Evolutionary conservation across 2,329 filamentous ascomycete genomes (phyloP).

Genomic region (Chaetomium sp.): DNA sequence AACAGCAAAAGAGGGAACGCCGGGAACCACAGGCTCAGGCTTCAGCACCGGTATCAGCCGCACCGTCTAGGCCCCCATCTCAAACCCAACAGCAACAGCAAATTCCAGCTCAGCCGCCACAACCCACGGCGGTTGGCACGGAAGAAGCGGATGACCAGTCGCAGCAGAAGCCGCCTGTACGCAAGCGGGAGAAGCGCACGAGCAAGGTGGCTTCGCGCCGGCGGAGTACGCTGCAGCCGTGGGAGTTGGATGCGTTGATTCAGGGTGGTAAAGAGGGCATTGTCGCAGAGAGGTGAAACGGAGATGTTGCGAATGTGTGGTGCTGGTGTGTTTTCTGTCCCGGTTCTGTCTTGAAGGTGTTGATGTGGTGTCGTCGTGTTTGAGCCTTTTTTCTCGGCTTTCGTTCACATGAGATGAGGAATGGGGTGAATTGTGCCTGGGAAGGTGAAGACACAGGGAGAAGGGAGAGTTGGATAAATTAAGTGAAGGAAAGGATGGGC

Average conservation of each 20-base stretch:
- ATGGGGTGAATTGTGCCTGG: no score
- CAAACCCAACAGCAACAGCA: constrained; percentile 5
- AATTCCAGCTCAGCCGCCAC: constrained; percentile 16
- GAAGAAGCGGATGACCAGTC: neutral
- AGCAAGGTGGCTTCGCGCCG: constrained; percentile 55
- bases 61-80: neutral
- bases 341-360: neutral
- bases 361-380: no score
- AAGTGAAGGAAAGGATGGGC: no score
- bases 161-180: neutral
- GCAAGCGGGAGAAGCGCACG: constrained; percentile 46
- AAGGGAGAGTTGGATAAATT: no score
- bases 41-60: constrained; percentile 7
- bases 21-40: neutral
- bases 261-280: constrained; percentile 12
- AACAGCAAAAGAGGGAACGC: neutral
- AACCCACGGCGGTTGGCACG: neutral
- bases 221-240: constrained; percentile 68
- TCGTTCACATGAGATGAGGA: no score
- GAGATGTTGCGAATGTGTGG: neutral
- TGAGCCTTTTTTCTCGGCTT: no score
- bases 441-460: no score
- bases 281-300: constrained; percentile 13
- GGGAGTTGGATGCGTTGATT: constrained; percentile 64
- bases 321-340: neutral